A percentile compares a stretch with the other conserved stretches of the same genome.
Conservation (phyloP, 2,329 filamentous ascomycete genomes). For the Fusarium zealandicum region DNA sequence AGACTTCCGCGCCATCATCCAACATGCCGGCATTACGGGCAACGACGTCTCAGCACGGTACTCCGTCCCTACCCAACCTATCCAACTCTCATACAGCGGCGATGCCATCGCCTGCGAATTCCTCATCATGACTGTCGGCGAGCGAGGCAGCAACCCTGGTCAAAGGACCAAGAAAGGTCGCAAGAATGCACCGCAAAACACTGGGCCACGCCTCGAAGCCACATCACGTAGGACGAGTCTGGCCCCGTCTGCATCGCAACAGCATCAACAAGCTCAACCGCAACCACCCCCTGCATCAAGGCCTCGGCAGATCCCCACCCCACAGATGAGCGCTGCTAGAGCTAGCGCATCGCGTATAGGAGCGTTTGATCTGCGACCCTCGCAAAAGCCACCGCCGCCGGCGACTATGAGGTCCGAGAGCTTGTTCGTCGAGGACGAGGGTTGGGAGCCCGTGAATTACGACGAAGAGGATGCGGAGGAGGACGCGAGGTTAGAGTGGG, state of each 20-base stretch:
- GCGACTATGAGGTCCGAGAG: constrained; percentile 69
- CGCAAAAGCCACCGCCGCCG: constrained; percentile 61
- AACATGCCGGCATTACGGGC: constrained; percentile 74
- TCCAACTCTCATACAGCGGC: constrained; percentile 74
- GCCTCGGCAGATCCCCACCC: constrained; percentile 44
- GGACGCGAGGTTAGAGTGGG: constrained; percentile 76
- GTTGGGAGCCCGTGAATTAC: constrained; percentile 73
- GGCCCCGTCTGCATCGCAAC: constrained; percentile 47
- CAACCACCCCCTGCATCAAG: constrained; percentile 38
- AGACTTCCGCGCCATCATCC: constrained; percentile 80
- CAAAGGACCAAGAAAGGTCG: constrained; percentile 58
- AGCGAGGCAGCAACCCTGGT: constrained; percentile 59
- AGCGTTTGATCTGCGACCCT: constrained; percentile 58
- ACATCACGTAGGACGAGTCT: constrained; percentile 54
- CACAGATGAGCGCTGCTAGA: constrained; percentile 46
- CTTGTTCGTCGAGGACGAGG: constrained; percentile 78
- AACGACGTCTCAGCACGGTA: constrained; percentile 73
- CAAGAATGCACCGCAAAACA: constrained; percentile 47
- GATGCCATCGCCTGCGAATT: constrained; percentile 78
- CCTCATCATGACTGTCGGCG: constrained; percentile 82
- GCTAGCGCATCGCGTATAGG: constrained; percentile 47
- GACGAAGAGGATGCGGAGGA: constrained; percentile 69
- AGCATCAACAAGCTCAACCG: constrained; percentile 33
- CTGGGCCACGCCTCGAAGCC: constrained; percentile 56
- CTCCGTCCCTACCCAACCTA: constrained; percentile 73